A percentile compares a stretch with the other conserved stretches of the same genome.
phyloP scores from a whole-genome alignment of 306 rosid species.

The Citrullus mucosospermus region DNA sequence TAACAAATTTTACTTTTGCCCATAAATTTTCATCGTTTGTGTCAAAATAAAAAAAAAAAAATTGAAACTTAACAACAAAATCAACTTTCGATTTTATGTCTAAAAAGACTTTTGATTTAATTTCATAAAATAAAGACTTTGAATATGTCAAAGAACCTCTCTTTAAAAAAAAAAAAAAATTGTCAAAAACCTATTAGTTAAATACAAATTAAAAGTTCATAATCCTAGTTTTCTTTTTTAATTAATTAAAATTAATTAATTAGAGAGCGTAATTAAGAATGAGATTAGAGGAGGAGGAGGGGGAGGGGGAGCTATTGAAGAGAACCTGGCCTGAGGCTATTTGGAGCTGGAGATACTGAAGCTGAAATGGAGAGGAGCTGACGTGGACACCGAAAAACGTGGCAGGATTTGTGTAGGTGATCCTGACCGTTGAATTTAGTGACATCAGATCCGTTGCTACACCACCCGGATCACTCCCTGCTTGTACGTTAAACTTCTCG shows the following conservation, averaged over 20 bases:
- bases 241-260: background rate
- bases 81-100: too few species aligned
- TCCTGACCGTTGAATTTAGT: slow-evolving; percentile 74
- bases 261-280: background rate
- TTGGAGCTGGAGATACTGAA: slow-evolving; percentile 48
- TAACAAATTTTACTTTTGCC: background rate
- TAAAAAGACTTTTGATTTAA: too few species aligned
- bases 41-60: too few species aligned
- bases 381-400: slow-evolving; percentile 89
- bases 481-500: slow-evolving; percentile 55
- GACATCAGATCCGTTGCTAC: slow-evolving; percentile 77
- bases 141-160: too few species aligned
- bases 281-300: too few species aligned
- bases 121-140: too few species aligned
- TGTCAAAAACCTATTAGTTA: too few species aligned
- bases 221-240: too few species aligned
- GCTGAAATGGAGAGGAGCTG: slow-evolving; percentile 55
- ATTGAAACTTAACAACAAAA: too few species aligned
- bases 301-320: background rate
- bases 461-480: slow-evolving; percentile 63
- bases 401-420: slow-evolving; percentile 52
- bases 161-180: too few species aligned
- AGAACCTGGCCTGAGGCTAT: slow-evolving; percentile 72
- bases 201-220: background rate
- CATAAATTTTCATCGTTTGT: too few species aligned